Evolutionary conservation across 2,329 filamentous ascomycete species (phyloP).

Genomic region (Colletotrichum echinochloae): DNA sequence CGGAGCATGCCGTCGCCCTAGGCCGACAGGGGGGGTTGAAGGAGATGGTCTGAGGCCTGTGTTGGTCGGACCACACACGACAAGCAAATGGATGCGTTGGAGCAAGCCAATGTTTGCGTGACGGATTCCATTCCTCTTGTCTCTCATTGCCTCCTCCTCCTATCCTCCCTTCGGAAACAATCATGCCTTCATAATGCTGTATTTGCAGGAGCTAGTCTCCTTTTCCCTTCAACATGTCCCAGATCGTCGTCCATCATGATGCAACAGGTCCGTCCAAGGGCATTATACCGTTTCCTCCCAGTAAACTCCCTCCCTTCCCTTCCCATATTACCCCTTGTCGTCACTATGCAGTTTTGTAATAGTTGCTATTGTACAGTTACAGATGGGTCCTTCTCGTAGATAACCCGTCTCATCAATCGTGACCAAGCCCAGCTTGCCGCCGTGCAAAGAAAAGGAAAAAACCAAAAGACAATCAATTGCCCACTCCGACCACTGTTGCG

Average conservation of each 20-base stretch:
- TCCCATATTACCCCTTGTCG: slow-evolving; percentile 26
- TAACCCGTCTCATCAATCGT: slow-evolving; percentile 33
- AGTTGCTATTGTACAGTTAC: slow-evolving; percentile 40
- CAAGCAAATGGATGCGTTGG: background rate
- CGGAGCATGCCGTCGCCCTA: slow-evolving; percentile 18
- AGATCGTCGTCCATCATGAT: slow-evolving; percentile 12
- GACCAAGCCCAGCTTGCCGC: slow-evolving; percentile 34
- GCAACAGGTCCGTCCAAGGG: slow-evolving; percentile 7
- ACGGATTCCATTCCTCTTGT: background rate
- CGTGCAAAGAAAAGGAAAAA: slow-evolving; percentile 7
- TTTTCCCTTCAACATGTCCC: background rate
- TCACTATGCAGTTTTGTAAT: slow-evolving; percentile 31
- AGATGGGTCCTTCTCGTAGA: slow-evolving; percentile 11
- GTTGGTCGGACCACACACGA: background rate
- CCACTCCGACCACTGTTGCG: slow-evolving; percentile 22
- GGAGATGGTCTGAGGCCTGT: background rate
- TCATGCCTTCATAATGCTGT: slow-evolving; percentile 12
- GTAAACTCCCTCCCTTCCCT: background rate
- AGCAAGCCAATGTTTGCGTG: background rate
- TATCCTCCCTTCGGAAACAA: background rate
- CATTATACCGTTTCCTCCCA: background rate
- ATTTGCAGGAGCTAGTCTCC: slow-evolving; percentile 3
- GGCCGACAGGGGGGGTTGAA: too few species aligned
- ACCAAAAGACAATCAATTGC: slow-evolving; percentile 19
- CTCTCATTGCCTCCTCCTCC: background rate